A percentile compares a stretch with the other conserved stretches of the same genome.
Evolutionary conservation across 169 alveolate genomes (phyloP).

Genomic region (Perkinsus olseni): DNA sequence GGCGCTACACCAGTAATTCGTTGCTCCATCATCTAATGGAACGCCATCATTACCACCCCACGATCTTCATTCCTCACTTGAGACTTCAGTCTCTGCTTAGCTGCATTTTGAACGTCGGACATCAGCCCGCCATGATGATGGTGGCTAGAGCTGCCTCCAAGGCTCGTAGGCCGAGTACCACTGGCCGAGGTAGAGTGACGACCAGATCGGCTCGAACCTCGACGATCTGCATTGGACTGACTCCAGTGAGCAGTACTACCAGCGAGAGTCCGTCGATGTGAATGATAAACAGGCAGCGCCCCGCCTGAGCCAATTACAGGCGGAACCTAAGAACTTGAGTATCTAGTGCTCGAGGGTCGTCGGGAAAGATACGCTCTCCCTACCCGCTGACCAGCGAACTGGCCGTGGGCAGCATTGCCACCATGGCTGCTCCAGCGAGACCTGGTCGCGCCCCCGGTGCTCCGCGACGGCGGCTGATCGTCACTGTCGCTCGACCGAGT

Average conservation of each 20-base stretch:
- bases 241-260: neutral
- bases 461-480: neutral
- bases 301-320: neutral
- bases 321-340: neutral
- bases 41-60: neutral
- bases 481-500: neutral
- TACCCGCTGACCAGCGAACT: neutral
- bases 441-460: neutral
- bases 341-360: neutral
- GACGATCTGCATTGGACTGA: neutral
- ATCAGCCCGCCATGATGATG: neutral
- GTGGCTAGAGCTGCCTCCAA: neutral
- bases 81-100: neutral
- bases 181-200: neutral
- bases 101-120: neutral
- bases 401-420: neutral
- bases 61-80: neutral
- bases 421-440: neutral
- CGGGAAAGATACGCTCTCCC: neutral
- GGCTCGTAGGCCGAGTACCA: neutral
- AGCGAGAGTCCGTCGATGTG: neutral
- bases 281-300: neutral
- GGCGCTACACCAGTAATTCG: neutral
- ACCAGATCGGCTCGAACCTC: conserved; percentile 1
- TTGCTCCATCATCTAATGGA: neutral